A percentile compares a stretch with the other conserved stretches of the same genome.
phyloP scores from a whole-genome alignment of 2,329 filamentous ascomycete species.

The Penicillium sp. region DNA sequence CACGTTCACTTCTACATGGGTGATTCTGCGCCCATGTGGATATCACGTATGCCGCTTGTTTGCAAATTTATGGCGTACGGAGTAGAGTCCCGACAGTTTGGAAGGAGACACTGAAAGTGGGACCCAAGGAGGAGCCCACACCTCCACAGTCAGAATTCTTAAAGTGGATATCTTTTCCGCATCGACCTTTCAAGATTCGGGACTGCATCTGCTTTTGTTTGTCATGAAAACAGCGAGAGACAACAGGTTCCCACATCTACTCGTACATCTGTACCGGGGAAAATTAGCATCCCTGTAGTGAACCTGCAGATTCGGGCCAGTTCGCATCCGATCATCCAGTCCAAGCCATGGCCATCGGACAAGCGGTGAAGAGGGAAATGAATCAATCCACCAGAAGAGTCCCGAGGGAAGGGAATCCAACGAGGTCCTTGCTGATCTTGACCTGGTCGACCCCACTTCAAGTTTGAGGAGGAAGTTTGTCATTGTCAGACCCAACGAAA shows the following conservation, averaged over 20 bases:
- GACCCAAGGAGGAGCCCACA: conserved; percentile 10
- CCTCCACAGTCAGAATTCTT: conserved; percentile 4
- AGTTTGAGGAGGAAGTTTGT: conserved; percentile 5
- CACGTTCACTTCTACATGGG: background rate
- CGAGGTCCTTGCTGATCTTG: conserved; percentile 24
- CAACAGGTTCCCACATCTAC: background rate
- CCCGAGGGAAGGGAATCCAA: conserved; percentile 24
- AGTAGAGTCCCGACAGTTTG: conserved; percentile 6
- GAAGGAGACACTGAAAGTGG: background rate
- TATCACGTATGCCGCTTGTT: background rate
- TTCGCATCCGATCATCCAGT: background rate
- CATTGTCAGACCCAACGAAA: conserved; percentile 14
- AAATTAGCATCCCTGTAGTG: conserved; percentile 4
- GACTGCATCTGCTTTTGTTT: background rate
- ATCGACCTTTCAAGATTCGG: background rate
- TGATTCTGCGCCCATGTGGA: background rate
- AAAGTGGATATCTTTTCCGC: conserved; percentile 14
- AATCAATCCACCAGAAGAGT: conserved; percentile 15
- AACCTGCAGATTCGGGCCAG: conserved; percentile 7
- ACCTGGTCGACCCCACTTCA: conserved; percentile 15
- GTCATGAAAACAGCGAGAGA: background rate
- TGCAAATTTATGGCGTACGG: conserved; percentile 2
- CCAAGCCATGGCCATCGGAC: conserved; percentile 7
- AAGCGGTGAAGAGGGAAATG: conserved; percentile 24
- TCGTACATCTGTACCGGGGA: background rate